A percentile compares a stretch with the other conserved stretches of the same genome.
These are phyloP conservation scores for Quercus berberidifolia DNA, from an alignment of 306 rosid genomes.

Conservation along the genomic window DNA sequence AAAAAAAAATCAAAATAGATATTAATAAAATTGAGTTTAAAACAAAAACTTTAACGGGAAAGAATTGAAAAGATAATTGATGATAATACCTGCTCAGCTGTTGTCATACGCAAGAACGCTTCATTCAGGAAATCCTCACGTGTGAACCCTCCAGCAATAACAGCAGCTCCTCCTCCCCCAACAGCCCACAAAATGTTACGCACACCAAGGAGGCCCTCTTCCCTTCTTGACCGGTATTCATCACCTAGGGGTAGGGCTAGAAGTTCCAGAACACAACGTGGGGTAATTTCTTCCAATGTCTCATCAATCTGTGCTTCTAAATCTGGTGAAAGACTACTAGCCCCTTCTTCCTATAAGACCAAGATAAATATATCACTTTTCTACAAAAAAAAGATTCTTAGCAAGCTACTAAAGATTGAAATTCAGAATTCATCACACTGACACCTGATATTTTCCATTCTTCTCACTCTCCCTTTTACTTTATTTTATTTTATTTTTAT, in stretches of 20 bases:
- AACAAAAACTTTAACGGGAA: neutral
- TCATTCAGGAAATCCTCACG: conserved; percentile 88
- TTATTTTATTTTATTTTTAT: neutral
- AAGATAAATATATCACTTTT: neutral
- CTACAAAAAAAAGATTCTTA: neutral
- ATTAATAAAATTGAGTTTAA: neutral
- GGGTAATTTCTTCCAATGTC: conserved; percentile 92
- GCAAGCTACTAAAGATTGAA: neutral
- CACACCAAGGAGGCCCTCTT: conserved; percentile 89
- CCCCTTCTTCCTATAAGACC: conserved; percentile 86
- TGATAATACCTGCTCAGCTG: conserved; percentile 77
- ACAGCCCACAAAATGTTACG: conserved; percentile 93
- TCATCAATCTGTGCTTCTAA: conserved; percentile 90
- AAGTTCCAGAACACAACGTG: conserved; percentile 89
- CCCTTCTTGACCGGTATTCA: conserved; percentile 57
- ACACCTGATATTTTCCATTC: neutral
- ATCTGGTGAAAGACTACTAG: conserved; percentile 92
- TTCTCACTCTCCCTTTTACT: neutral
- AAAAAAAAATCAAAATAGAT: neutral
- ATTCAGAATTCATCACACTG: neutral
- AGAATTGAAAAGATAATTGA: conserved; percentile 1
- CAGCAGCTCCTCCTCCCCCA: conserved; percentile 99
- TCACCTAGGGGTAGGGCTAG: conserved; percentile 69
- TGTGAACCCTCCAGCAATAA: conserved; percentile 84
- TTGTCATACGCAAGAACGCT: conserved; percentile 83